Conservation (phyloP, 257 asterid genomes). For the Nicotiana attenuata region DNA sequence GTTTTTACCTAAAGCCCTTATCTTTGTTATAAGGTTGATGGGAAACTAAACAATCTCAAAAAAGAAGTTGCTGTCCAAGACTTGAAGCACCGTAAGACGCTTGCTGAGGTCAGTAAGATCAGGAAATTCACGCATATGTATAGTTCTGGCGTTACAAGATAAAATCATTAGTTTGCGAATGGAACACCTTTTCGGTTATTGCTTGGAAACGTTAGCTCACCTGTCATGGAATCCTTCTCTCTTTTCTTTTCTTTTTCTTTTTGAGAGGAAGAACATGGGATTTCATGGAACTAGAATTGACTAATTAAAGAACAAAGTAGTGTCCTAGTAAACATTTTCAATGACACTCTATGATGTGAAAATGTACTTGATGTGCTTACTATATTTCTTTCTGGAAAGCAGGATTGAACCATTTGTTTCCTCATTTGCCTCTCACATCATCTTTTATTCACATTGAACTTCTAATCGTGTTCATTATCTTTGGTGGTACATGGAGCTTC, state of each 20-base stretch:
- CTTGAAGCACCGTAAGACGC: slow-evolving; percentile 88
- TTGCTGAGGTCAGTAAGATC: slow-evolving; percentile 59
- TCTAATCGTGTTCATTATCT: background rate
- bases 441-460: background rate
- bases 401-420: slow-evolving; percentile 4
- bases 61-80: slow-evolving; percentile 87
- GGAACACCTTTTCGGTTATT: background rate
- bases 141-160: background rate
- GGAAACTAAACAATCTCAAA: slow-evolving; percentile 70
- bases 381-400: background rate
- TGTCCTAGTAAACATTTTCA: background rate
- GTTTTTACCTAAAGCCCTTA: slow-evolving; percentile 19
- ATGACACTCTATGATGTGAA: background rate
- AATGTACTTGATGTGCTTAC: background rate
- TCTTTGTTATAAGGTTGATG: slow-evolving; percentile 62
- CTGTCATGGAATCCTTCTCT: background rate
- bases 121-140: background rate
- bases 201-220: background rate
- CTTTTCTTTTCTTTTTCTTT: background rate
- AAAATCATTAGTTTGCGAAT: background rate
- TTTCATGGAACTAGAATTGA: background rate
- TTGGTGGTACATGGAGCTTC: background rate
- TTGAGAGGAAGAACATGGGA: background rate
- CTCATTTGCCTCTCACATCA: background rate
- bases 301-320: background rate